Conservation (phyloP, 495 filamentous ascomycete genomes). For the Tuber aestivum region DNA sequence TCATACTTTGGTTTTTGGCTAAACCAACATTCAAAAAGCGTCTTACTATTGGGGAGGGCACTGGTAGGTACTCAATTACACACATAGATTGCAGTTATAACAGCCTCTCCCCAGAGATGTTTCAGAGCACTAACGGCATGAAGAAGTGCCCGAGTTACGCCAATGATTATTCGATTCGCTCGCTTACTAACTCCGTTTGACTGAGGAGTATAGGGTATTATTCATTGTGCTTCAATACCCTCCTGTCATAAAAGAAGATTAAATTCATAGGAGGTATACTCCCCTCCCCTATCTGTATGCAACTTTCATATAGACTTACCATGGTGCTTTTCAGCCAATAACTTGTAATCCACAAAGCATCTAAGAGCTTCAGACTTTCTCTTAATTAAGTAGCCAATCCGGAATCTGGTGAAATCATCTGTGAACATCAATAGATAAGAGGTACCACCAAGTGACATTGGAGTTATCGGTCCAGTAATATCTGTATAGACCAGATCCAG, state of each 20-base stretch:
- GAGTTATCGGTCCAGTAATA: too few species aligned
- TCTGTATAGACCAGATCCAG: too few species aligned
- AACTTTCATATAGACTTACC: background rate
- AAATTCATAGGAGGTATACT: constrained; percentile 5
- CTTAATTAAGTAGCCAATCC: background rate
- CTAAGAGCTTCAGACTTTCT: background rate
- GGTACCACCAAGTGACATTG: too few species aligned
- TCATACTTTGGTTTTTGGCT: background rate
- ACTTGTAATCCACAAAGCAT: background rate
- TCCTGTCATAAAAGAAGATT: background rate
- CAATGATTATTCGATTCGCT: background rate
- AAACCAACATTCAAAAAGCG: background rate
- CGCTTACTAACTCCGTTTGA: background rate
- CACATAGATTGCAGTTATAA: background rate
- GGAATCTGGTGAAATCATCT: background rate
- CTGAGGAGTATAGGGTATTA: background rate
- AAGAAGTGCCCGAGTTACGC: background rate
- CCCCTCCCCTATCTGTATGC: background rate
- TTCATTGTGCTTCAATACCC: background rate
- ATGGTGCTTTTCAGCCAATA: background rate
- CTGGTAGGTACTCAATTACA: background rate
- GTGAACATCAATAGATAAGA: background rate
- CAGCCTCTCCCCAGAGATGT: background rate
- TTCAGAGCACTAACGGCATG: background rate
- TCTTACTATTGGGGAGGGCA: background rate